Evolutionary conservation across 495 filamentous ascomycete species (phyloP).

Genomic region (Xylaria curta): DNA sequence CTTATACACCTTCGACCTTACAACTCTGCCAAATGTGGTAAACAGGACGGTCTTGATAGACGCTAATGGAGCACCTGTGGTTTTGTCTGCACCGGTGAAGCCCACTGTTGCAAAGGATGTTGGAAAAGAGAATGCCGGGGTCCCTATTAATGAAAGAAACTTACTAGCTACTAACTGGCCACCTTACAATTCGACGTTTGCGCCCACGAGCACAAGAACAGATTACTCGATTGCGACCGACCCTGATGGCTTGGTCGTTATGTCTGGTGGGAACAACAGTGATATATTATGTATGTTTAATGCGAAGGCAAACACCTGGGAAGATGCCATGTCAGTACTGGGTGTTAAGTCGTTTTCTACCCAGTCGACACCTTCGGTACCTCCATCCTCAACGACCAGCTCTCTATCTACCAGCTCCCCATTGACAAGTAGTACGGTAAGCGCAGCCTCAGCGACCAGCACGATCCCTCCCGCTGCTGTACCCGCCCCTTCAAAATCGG

Average conservation of each 20-base stretch:
- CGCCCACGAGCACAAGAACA: conserved; percentile 62
- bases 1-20: conserved; percentile 82
- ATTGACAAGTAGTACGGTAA: conserved; percentile 18
- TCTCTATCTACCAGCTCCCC: conserved; percentile 11
- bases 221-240: conserved; percentile 55
- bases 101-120: conserved; percentile 22
- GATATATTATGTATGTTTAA: conserved; percentile 81
- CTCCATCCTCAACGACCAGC: conserved; percentile 43
- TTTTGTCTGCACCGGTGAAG: conserved; percentile 43
- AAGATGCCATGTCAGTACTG: conserved; percentile 74
- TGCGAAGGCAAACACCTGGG: conserved; percentile 77
- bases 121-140: background rate
- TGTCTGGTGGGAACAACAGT: conserved; percentile 73
- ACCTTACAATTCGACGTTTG: conserved; percentile 75
- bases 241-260: conserved; percentile 70
- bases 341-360: conserved; percentile 45
- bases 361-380: conserved; percentile 46
- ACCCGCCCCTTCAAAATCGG: conserved; percentile 35
- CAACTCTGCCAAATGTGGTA: conserved; percentile 76
- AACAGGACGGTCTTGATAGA: conserved; percentile 64
- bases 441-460: conserved; percentile 19
- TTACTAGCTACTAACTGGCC: conserved; percentile 71
- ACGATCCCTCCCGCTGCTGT: conserved; percentile 22
- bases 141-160: conserved; percentile 36
- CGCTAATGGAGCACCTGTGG: conserved; percentile 53